Conservation (phyloP, 306 rosid species). For the Dicorynia guianensis region DNA sequence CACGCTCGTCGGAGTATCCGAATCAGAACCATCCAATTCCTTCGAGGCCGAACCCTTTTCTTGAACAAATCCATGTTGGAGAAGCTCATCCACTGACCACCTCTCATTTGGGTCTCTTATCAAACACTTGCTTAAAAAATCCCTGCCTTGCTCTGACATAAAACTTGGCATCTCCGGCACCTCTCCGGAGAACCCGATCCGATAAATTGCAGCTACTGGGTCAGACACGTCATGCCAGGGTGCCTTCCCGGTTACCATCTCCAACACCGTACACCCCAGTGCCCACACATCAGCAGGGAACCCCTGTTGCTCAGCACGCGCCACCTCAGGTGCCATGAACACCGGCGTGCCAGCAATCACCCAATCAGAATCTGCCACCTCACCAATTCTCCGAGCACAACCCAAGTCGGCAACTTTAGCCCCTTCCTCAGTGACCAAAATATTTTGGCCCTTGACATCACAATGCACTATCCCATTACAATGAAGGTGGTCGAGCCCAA, state of each 20-base stretch:
- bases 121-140: constrained; percentile 77
- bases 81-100: constrained; percentile 75
- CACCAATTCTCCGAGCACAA: constrained; percentile 56
- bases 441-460: constrained; percentile 76
- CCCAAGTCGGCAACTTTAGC: constrained; percentile 87
- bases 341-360: constrained; percentile 72
- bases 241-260: constrained; percentile 78
- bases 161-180: constrained; percentile 68
- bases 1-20: constrained; percentile 69
- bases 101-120: constrained; percentile 63
- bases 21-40: constrained; percentile 20
- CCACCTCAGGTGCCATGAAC: constrained; percentile 97
- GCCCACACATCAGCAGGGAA: constrained; percentile 91
- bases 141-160: constrained; percentile 71
- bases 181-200: constrained; percentile 64
- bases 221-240: constrained; percentile 66
- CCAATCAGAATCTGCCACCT: not conserved
- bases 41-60: constrained; percentile 20
- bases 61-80: constrained; percentile 64
- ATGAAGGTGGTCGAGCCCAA: constrained; percentile 70
- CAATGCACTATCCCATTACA: constrained; percentile 83
- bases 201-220: constrained; percentile 64
- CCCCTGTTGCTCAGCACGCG: constrained; percentile 86
- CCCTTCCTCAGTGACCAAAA: constrained; percentile 66
- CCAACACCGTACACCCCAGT: constrained; percentile 78